phyloP scores from a whole-genome alignment of 208 protist species.

The Willaertia magna region DNA sequence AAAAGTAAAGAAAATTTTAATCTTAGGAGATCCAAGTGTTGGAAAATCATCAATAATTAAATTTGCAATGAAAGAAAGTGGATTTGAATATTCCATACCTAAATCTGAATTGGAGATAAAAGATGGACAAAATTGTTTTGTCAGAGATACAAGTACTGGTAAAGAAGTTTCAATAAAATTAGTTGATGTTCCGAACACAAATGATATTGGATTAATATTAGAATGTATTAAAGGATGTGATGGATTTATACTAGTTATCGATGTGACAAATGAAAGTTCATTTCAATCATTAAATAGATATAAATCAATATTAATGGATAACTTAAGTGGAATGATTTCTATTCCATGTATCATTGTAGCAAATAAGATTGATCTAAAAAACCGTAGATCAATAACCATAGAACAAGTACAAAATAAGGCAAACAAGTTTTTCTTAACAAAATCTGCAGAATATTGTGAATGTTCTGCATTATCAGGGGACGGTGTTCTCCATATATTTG shows the following conservation, averaged over 20 bases:
- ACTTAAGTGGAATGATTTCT: not conserved
- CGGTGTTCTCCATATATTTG: not conserved
- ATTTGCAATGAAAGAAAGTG: not conserved
- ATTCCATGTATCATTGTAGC: not conserved
- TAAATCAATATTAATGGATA: not conserved
- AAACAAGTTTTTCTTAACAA: not conserved
- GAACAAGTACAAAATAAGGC: not conserved
- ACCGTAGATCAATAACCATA: not conserved
- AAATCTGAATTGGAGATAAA: not conserved
- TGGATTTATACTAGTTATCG: not conserved
- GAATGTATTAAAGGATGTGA: not conserved
- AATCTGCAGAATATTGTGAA: not conserved
- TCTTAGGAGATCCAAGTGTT: not conserved
- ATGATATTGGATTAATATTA: not conserved
- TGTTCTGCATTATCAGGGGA: not conserved
- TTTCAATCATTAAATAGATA: not conserved
- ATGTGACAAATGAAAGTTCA: not conserved
- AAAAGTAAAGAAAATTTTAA: not conserved
- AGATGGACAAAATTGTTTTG: not conserved
- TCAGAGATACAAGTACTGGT: not conserved
- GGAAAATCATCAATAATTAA: not conserved
- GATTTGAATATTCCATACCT: not conserved
- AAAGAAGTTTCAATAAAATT: not conserved
- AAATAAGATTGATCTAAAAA: not conserved
- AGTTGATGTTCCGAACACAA: not conserved